Conservation (phyloP, 2,329 filamentous ascomycete species). For the Cyphellophora attinorum region DNA sequence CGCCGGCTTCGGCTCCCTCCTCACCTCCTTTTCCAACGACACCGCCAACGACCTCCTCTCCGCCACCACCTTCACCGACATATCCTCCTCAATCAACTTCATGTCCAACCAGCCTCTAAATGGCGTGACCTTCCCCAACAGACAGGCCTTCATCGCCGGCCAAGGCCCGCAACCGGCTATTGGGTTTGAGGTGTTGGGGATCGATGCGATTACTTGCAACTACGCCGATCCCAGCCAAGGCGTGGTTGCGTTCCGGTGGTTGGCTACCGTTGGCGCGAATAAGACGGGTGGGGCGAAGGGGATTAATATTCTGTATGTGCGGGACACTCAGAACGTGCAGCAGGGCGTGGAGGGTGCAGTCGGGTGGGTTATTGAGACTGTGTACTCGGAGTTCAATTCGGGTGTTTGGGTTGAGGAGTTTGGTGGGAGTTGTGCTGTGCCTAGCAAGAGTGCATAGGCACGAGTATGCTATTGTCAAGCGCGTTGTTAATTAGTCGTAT, state of each 20-base stretch:
- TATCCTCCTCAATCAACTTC: slow-evolving; percentile 22
- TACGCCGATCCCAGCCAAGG: slow-evolving; percentile 18
- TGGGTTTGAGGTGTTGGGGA: slow-evolving; percentile 19
- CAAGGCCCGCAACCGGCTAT: slow-evolving; percentile 22
- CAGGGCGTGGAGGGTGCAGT: slow-evolving; percentile 8
- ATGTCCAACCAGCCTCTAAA: slow-evolving; percentile 20
- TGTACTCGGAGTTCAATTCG: slow-evolving; percentile 27
- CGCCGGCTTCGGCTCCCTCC: slow-evolving; percentile 9
- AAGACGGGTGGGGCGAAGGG: slow-evolving; percentile 20
- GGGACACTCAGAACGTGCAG: background rate
- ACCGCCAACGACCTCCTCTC: slow-evolving; percentile 1
- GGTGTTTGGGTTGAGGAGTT: slow-evolving; percentile 15
- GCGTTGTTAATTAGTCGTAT: too few relatives aligned
- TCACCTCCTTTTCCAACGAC: slow-evolving; percentile 12
- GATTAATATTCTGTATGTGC: slow-evolving; percentile 21
- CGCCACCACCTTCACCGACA: slow-evolving; percentile 22
- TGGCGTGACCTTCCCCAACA: slow-evolving; percentile 23
- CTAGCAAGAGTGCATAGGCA: too few relatives aligned
- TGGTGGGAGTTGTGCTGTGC: slow-evolving; percentile 7
- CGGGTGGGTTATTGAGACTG: slow-evolving; percentile 22
- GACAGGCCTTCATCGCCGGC: slow-evolving; percentile 21
- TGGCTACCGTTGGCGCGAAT: slow-evolving; percentile 13
- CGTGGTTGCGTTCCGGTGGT: slow-evolving; percentile 25
- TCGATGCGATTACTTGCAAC: slow-evolving; percentile 20
- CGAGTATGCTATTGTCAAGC: too few relatives aligned